These are phyloP conservation scores for Paraglomus occultum DNA, from an alignment of 192 early-diverging fungal genomes.

Conservation along the genomic window DNA sequence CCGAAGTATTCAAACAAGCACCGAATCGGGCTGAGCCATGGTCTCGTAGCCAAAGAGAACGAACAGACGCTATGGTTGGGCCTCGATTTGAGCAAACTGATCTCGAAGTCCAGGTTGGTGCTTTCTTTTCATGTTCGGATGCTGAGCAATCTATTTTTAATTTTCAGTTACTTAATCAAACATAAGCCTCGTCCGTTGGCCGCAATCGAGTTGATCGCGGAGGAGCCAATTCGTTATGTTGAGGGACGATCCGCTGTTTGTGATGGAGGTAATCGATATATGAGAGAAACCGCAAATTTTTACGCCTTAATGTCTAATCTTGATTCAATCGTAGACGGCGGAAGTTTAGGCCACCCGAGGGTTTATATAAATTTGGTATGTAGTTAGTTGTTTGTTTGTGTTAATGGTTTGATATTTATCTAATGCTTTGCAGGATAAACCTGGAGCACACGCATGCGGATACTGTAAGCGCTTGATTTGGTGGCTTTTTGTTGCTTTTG, in stretches of 20 bases:
- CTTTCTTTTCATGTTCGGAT: not conserved
- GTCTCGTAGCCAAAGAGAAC: constrained; percentile 74
- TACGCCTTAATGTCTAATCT: not conserved
- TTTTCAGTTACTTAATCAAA: constrained; percentile 13
- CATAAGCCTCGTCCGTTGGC: constrained; percentile 83
- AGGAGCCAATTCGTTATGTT: constrained; percentile 82
- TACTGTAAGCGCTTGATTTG: constrained; percentile 59
- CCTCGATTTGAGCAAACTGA: constrained; percentile 88
- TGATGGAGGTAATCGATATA: constrained; percentile 68
- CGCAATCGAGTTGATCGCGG: constrained; percentile 87
- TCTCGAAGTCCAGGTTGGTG: constrained; percentile 68
- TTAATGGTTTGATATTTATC: not conserved
- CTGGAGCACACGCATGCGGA: constrained; percentile 71
- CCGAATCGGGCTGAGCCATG: constrained; percentile 72
- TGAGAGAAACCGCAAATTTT: not conserved
- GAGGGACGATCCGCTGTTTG: constrained; percentile 73
- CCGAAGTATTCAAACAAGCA: constrained; percentile 61
- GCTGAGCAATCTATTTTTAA: not conserved
- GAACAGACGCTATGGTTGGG: constrained; percentile 65
- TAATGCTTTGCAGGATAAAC: constrained; percentile 44
- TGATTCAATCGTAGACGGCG: constrained; percentile 58
- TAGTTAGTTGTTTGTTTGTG: not conserved
- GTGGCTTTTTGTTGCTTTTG: not conserved
- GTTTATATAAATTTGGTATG: constrained; percentile 90
- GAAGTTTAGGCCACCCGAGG: constrained; percentile 89